A percentile compares a stretch with the other conserved stretches of the same genome.
These are phyloP conservation scores for Lepiota venenata DNA, from an alignment of 768 basidiomycete species.

Conservation along the genomic window DNA sequence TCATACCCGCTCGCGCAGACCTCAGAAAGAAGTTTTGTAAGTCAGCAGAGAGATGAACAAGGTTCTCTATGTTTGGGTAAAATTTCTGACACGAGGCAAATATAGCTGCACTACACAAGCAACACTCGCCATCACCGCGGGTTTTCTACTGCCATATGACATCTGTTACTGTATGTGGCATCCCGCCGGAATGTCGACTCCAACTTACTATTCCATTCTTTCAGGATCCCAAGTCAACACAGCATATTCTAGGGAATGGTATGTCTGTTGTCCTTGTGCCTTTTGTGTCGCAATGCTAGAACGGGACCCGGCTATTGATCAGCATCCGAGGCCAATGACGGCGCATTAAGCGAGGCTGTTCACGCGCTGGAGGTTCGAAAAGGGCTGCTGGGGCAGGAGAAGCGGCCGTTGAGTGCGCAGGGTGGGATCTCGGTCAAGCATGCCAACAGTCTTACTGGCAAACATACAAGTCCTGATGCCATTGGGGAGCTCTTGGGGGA, in stretches of 20 bases:
- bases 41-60: conserved; percentile 11
- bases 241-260: conserved; percentile 59
- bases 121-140: conserved; percentile 51
- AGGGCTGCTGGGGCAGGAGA: no score
- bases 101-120: conserved; percentile 47
- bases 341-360: no score
- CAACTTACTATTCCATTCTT: background rate
- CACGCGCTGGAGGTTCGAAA: no score
- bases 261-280: conserved; percentile 16
- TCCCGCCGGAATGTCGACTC: background rate
- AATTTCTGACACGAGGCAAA: background rate
- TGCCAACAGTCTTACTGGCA: no score
- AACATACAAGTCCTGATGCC: no score
- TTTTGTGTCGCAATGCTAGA: background rate
- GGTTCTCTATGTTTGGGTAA: background rate
- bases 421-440: no score
- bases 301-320: background rate
- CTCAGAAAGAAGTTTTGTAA: conserved; percentile 67
- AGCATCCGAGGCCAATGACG: no score
- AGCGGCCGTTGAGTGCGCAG: no score
- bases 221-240: conserved; percentile 60
- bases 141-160: conserved; percentile 73
- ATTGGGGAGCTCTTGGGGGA: no score
- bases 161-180: conserved; percentile 56
- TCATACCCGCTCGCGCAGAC: conserved; percentile 35